A percentile compares a stretch with the other conserved stretches of the same genome.
These are phyloP conservation scores for Primulina eburnea DNA, from an alignment of 257 asterid species.

Conservation along the genomic window DNA sequence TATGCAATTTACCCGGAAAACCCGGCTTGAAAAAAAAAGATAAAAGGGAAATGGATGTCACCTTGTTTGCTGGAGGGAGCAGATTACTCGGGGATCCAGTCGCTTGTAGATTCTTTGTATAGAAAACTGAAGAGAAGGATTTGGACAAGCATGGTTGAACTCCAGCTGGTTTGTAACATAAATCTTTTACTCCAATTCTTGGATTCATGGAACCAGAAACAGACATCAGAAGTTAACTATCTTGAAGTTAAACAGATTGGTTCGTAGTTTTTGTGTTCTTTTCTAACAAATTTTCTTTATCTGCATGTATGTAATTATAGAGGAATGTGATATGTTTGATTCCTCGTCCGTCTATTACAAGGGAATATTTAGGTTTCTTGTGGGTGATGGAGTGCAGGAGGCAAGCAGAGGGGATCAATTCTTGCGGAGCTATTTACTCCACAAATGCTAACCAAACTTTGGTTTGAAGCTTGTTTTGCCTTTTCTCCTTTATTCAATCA, in stretches of 20 bases:
- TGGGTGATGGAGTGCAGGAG: slow-evolving; percentile 32
- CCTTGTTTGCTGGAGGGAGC: slow-evolving; percentile 69
- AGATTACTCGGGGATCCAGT: slow-evolving; percentile 33
- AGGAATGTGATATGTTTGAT: not conserved
- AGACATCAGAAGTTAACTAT: slow-evolving; percentile 40
- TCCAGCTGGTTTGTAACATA: slow-evolving; percentile 20
- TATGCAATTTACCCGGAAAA: not conserved
- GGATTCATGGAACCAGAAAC: slow-evolving; percentile 35
- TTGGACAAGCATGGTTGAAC: slow-evolving; percentile 13
- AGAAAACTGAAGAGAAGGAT: slow-evolving; percentile 25
- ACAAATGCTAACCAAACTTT: slow-evolving; percentile 19
- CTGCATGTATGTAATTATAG: not conserved
- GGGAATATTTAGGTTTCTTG: slow-evolving; percentile 83
- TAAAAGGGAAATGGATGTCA: slow-evolving; percentile 4
- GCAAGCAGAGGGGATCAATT: slow-evolving; percentile 32
- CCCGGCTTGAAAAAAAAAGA: no score
- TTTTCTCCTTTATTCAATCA: slow-evolving; percentile 21
- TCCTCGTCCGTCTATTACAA: slow-evolving; percentile 15
- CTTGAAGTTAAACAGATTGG: no score
- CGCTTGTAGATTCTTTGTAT: slow-evolving; percentile 31
- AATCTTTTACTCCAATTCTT: slow-evolving; percentile 32
- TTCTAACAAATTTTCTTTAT: no score
- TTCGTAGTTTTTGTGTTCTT: no score
- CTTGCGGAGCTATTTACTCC: slow-evolving; percentile 21
- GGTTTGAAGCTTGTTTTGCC: slow-evolving; percentile 11